Percentiles rank a stretch among this genome's conserved stretches.
phyloP scores from a whole-genome alignment of 345 rosid species.

The Schrenkiella parvula region DNA sequence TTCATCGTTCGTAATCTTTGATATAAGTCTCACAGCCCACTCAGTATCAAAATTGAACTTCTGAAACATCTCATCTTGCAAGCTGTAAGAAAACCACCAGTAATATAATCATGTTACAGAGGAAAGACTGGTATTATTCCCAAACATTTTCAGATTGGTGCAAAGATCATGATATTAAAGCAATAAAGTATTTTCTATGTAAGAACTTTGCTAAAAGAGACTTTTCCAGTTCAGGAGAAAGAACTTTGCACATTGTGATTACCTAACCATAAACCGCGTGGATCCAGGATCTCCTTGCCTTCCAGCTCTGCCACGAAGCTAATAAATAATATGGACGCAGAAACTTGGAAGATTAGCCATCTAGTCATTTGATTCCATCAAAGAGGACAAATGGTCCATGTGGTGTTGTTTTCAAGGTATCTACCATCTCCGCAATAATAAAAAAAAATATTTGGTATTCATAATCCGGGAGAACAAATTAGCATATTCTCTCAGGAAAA shows the following conservation, averaged over 20 bases:
- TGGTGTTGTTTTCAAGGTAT: not conserved
- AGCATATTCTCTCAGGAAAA: not conserved
- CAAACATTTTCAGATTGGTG: not conserved
- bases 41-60: constrained; percentile 90
- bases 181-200: not conserved
- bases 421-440: not conserved
- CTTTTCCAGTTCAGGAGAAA: constrained; percentile 8
- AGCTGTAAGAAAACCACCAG: constrained; percentile 41
- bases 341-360: constrained; percentile 8
- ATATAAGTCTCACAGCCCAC: constrained; percentile 89
- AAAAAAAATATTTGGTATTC: not conserved
- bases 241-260: too few relatives aligned
- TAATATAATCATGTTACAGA: not conserved
- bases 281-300: constrained; percentile 99
- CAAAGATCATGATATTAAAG: not conserved
- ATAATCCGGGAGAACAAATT: not conserved
- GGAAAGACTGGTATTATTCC: not conserved
- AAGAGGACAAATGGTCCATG: not conserved
- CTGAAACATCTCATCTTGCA: constrained; percentile 98
- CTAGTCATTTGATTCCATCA: constrained; percentile 10
- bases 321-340: constrained; percentile 5
- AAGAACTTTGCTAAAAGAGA: constrained; percentile 7
- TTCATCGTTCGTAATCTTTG: constrained; percentile 77
- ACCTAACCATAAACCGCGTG: constrained; percentile 97
- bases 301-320: constrained; percentile 99